Percentiles rank a stretch among this genome's conserved stretches.
Conservation (phyloP, 257 asterid genomes). For the Paraleonurus japonicus region DNA sequence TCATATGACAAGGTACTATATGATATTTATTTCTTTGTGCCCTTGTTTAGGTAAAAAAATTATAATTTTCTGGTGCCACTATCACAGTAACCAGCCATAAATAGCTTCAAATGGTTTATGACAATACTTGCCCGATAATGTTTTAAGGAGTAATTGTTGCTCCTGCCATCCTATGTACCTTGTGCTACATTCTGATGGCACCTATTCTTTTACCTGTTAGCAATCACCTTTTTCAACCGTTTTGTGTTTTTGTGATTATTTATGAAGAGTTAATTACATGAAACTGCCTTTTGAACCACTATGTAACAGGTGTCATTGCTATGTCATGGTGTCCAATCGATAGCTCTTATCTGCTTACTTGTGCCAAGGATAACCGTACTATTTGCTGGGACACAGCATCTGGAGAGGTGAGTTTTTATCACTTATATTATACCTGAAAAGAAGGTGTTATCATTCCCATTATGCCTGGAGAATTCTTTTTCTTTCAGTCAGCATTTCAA, state of each 20-base stretch:
- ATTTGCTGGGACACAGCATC: constrained; percentile 91
- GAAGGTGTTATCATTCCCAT: not conserved
- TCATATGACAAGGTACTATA: not conserved
- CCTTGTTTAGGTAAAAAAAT: not conserved
- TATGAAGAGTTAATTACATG: not conserved
- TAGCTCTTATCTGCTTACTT: constrained; percentile 91
- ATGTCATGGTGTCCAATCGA: constrained; percentile 99
- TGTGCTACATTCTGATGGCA: not conserved
- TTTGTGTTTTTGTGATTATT: not conserved
- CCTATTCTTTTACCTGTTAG: constrained; percentile 6
- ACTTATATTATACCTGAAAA: constrained; percentile 1
- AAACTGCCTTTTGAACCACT: not conserved
- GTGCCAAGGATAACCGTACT: constrained; percentile 98
- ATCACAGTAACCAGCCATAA: not conserved
- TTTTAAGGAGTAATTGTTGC: not conserved
- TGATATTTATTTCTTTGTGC: not conserved
- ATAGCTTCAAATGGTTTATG: constrained; percentile 10
- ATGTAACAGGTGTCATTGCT: constrained; percentile 81
- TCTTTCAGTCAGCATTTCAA: not conserved
- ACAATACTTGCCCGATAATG: not conserved
- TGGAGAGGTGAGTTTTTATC: constrained; percentile 66
- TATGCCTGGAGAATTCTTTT: constrained; percentile 19
- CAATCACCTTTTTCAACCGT: not conserved
- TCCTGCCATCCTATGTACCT: not conserved
- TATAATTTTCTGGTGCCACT: not conserved